phyloP scores from a whole-genome alignment of 495 filamentous ascomycete species.

The Tuber microsphaerosporum region DNA sequence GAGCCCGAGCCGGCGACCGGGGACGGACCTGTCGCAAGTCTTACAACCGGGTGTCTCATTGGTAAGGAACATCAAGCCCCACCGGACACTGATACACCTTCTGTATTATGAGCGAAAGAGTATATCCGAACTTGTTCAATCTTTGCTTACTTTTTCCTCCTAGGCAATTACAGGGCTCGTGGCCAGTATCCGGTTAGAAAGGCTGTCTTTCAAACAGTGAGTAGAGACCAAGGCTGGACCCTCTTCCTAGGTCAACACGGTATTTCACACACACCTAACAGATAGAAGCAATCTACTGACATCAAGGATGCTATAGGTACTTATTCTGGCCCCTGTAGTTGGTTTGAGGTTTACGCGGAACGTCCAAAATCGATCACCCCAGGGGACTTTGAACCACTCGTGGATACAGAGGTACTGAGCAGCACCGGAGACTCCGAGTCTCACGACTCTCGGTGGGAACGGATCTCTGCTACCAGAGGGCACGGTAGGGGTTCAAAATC shows the following conservation, averaged over 20 bases:
- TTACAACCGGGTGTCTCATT: slow-evolving; percentile 6
- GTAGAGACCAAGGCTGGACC: slow-evolving; percentile 63
- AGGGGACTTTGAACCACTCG: not conserved
- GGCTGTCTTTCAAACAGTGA: slow-evolving; percentile 59
- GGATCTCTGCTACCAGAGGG: not conserved
- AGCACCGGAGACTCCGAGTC: not conserved
- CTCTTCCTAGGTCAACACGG: slow-evolving; percentile 21
- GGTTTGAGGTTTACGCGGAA: slow-evolving; percentile 24
- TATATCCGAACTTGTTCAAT: not conserved
- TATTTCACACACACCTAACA: slow-evolving; percentile 1
- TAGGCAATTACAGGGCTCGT: not conserved
- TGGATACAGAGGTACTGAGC: not conserved
- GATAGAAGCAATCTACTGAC: not conserved
- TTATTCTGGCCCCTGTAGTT: slow-evolving; percentile 13
- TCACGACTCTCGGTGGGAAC: slow-evolving; percentile 4
- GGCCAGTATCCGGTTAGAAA: slow-evolving; percentile 46
- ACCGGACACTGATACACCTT: not conserved
- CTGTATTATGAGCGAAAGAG: not conserved
- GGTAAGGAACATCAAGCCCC: not conserved
- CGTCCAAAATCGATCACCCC: slow-evolving; percentile 17
- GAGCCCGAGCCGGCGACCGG: not conserved
- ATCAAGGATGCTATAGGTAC: slow-evolving; percentile 5
- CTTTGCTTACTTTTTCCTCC: not conserved
- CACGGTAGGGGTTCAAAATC: not conserved
- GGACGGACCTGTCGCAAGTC: not conserved